Base-by-base conservation (phyloP, 1,284 basidiomycete species). In the Boletus semigastroideus region DNA sequence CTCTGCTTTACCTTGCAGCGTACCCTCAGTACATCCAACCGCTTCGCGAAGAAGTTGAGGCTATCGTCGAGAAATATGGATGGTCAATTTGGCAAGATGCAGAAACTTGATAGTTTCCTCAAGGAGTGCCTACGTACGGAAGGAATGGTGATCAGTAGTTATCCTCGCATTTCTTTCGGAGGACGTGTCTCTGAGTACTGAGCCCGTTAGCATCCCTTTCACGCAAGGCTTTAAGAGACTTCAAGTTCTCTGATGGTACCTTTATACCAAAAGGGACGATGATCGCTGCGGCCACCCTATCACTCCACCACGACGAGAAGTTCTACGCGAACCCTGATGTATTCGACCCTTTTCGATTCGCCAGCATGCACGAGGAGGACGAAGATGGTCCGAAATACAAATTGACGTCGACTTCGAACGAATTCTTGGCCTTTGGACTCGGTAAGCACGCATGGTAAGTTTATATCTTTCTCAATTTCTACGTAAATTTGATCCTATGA, bases 21-120 rank as follows among this genome's bases (percentile, higher is more conserved):
- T 56, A 73, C 28, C 75, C 74, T 1, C 66, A 74, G 47, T 74
- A 70, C 44, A 48, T 74, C 1, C 53, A 66, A 36, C 65, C 66
- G 0, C 61, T 80, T n/a, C 74, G 76, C 1, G 71, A 76, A 40
- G 79, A 80, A 55, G 66, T 75, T 4, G 72, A 76, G 25, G 34
- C 56, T 3, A 58, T 74, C 5, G 52, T 78, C 3, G 53, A 54
- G 0, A 52, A 66, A 34, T 67, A 77, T 5, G 78, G 78, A 1
- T 78, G 78, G 76, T 70, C 75, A 5, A 78, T 49, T 79, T 30
- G 62, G 54, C 34, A 72, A 72, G 44, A 74, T 80, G 74, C 59
- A 57, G 43, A 75, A 72, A 53, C 47, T 78, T 3, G 78, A 80
- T 58, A 80, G 78, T 54, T 77, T 80, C 59, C 28, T 81, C 22